Evolutionary conservation across 768 basidiomycete genomes (phyloP), one percentile per base, ranked within the genome.

Genomic region (Coprinellus aureogranulatus): DNA sequence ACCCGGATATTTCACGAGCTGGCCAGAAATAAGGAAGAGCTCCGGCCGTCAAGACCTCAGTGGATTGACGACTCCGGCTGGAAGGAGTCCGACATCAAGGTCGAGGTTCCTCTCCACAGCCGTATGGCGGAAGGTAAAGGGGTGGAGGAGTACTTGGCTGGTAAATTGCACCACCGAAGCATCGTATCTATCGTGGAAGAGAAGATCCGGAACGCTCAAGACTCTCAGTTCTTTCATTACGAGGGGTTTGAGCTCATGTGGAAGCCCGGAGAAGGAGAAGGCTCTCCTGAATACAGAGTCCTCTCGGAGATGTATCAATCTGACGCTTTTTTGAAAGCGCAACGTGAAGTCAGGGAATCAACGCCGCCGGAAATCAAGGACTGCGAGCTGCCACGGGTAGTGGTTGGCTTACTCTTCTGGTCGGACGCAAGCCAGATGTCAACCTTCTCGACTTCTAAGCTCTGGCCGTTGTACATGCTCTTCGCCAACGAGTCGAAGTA

Each of bases 371-470:
- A 53, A 12, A 23, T 42, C 8, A 58, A 44, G 3, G 66, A 66
- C 30, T 55, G 45, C 2, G 61, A 63, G 11, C 52, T 74, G 53
- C 60, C 55, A 0, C 58, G 57, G 0, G 41, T 72, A 1, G 72
- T 16, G 70, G 37, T 39, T 9, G 37, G 37, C n/a, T n/a, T n/a
- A n/a, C n/a, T n/a, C n/a, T n/a, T 44, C 41, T 44, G 64, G 61
- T 72, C 71, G 0, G 73, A 75, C 50, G 62, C 67, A 0, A 75
- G 73, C 3, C 68, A 69, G 40, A 58, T 71, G 8, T 64, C 75
- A 18, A 64, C 61, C 31, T 76, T 75, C 58, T 72, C 73, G 2
- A 68, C 46, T 11, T 65, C 70, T 2, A 62, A 64, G 3, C 56
- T 70, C 3, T 75, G 73, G 72, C 73, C 72, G 1, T 58, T 72